phyloP scores from a whole-genome alignment of 2,329 filamentous ascomycete species.

The Cladosporium sp. region DNA sequence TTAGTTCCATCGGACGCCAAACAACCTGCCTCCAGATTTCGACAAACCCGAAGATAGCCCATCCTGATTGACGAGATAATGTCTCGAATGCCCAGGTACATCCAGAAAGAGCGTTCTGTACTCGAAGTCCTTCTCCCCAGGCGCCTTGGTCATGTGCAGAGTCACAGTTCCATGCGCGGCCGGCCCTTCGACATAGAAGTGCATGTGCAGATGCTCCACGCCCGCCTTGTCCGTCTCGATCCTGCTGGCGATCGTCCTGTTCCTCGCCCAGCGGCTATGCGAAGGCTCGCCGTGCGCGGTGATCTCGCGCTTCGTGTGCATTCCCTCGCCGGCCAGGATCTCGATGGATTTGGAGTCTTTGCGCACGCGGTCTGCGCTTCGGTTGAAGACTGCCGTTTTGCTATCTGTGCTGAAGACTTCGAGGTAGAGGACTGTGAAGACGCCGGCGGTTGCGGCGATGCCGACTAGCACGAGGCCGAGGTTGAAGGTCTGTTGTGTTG shows the following conservation, averaged over 20 bases:
- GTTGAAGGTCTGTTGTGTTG: constrained; percentile 89
- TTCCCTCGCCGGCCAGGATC: constrained; percentile 62
- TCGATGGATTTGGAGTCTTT: constrained; percentile 66
- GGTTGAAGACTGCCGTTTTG: constrained; percentile 84
- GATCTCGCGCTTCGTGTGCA: constrained; percentile 61
- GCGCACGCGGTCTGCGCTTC: constrained; percentile 75
- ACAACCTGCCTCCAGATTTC: constrained; percentile 44
- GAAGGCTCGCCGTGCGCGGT: constrained; percentile 77
- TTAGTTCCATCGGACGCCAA: constrained; percentile 58
- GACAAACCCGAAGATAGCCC: constrained; percentile 39
- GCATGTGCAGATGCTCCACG: constrained; percentile 75
- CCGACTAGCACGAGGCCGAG: constrained; percentile 73
- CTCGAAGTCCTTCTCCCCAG: constrained; percentile 63
- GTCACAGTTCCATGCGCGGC: constrained; percentile 68
- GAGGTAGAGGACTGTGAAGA: constrained; percentile 71
- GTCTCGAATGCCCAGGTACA: constrained; percentile 61
- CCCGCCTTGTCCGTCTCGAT: constrained; percentile 67
- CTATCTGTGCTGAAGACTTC: constrained; percentile 81
- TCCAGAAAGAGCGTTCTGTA: constrained; percentile 81
- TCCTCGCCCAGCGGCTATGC: constrained; percentile 72
- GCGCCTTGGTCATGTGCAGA: constrained; percentile 70
- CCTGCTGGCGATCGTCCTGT: constrained; percentile 49
- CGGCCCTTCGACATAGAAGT: constrained; percentile 82
- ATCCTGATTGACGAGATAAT: constrained; percentile 63
- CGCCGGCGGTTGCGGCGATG: constrained; percentile 70